phyloP scores from a whole-genome alignment of 805 yeast species.

The Yamadazyma paraphyllophila region DNA sequence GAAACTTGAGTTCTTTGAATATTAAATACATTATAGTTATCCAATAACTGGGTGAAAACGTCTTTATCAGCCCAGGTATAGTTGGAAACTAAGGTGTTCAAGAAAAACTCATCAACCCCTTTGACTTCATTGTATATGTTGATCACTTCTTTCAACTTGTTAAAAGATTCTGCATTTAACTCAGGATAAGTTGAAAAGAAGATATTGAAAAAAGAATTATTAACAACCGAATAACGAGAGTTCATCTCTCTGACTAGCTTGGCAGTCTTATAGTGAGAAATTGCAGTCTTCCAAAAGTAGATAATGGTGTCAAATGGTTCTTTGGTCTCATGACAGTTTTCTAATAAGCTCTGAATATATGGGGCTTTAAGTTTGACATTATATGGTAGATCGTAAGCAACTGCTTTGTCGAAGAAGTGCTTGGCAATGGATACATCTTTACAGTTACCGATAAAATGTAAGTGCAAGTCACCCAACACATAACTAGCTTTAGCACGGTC shows the following conservation, averaged over 20 bases:
- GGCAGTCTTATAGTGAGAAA: conserved; percentile 45
- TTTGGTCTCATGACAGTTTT: conserved; percentile 57
- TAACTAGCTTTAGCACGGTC: conserved; percentile 5
- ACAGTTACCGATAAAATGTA: conserved; percentile 75
- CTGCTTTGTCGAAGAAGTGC: conserved; percentile 71
- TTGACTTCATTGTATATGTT: conserved; percentile 54
- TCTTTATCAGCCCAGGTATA: conserved; percentile 64
- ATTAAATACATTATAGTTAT: conserved; percentile 55
- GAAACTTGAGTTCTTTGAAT: conserved; percentile 66
- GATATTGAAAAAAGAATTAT: conserved; percentile 63
- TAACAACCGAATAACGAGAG: conserved; percentile 69
- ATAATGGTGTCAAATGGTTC: conserved; percentile 58
- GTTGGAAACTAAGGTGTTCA: conserved; percentile 71
- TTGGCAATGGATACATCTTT: conserved; percentile 69
- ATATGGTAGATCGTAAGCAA: conserved; percentile 70
- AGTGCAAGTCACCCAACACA: conserved; percentile 64
- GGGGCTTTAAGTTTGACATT: conserved; percentile 69
- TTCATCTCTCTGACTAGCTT: conserved; percentile 38
- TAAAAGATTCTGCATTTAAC: conserved; percentile 53
- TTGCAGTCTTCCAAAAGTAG: conserved; percentile 61
- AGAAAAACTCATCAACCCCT: conserved; percentile 73
- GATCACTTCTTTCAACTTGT: conserved; percentile 55
- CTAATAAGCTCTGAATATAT: conserved; percentile 60
- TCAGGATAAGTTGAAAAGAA: conserved; percentile 61
- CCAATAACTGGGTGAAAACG: conserved; percentile 62